These are phyloP conservation scores for Lasiodiplodia gonubiensis DNA, from an alignment of 2,329 filamentous ascomycete genomes.

Conservation along the genomic window DNA sequence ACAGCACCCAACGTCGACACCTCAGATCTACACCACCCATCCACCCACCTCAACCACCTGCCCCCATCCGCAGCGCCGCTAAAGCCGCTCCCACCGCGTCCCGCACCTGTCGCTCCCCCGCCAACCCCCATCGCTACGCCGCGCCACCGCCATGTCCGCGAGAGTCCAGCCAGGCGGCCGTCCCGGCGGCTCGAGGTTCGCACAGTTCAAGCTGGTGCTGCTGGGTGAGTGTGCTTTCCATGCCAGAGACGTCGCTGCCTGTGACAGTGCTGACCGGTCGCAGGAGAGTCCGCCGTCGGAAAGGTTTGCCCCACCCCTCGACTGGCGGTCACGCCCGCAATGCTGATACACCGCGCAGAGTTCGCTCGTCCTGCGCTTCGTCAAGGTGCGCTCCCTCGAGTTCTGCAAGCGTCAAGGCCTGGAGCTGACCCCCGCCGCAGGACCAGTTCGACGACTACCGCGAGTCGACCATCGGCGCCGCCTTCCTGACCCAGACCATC, in stretches of 20 bases:
- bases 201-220: slow-evolving; percentile 98
- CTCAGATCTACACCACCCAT: slow-evolving; percentile 29
- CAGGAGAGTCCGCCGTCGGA: slow-evolving; percentile 98
- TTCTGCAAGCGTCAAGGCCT: not conserved
- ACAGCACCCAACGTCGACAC: slow-evolving; percentile 22
- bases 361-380: slow-evolving; percentile 96
- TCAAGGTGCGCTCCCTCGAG: slow-evolving; percentile 70
- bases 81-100: slow-evolving; percentile 2
- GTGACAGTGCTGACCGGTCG: slow-evolving; percentile 35
- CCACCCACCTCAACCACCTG: slow-evolving; percentile 27
- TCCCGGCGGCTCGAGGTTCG: slow-evolving; percentile 76
- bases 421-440: slow-evolving; percentile 54
- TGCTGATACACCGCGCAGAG: slow-evolving; percentile 64
- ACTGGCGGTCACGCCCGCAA: slow-evolving; percentile 28
- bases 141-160: slow-evolving; percentile 71
- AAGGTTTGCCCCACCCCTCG: slow-evolving; percentile 67
- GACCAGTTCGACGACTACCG: slow-evolving; percentile 99
- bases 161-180: slow-evolving; percentile 75
- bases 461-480: slow-evolving; percentile 97
- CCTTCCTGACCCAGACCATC: slow-evolving; percentile 98
- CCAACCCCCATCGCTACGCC: slow-evolving; percentile 32
- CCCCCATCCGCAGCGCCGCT: slow-evolving; percentile 20
- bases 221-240: slow-evolving; percentile 70
- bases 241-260: not conserved
- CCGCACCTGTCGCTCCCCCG: slow-evolving; percentile 27